Evolutionary conservation across 164 flowering plant species (phyloP).

Genomic region (Santalum album): DNA sequence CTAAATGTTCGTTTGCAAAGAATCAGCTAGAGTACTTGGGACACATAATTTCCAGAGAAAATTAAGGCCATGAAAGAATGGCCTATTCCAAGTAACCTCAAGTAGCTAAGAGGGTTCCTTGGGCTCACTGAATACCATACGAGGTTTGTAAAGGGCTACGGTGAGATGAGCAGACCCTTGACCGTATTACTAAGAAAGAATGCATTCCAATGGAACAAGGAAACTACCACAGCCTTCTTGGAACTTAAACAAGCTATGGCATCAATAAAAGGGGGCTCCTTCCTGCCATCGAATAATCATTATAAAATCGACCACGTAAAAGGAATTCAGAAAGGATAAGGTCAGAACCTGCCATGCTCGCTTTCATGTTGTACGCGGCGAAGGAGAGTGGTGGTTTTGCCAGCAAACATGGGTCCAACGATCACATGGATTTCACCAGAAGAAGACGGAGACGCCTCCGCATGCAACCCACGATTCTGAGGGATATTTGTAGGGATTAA

Average conservation of each 20-base stretch:
- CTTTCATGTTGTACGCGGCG: slow-evolving; percentile 39
- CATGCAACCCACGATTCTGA: slow-evolving; percentile 8
- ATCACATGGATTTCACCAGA: slow-evolving; percentile 63
- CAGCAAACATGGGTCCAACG: slow-evolving; percentile 75
- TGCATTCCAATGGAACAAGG: slow-evolving; percentile 2
- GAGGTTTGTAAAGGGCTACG: slow-evolving; percentile 8
- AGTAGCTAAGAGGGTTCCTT: too few relatives aligned
- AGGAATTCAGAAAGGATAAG: background rate
- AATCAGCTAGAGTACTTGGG: slow-evolving; percentile 10
- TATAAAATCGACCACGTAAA: background rate
- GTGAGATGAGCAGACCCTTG: background rate
- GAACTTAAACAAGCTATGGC: slow-evolving; percentile 1
- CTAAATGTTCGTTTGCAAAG: slow-evolving; percentile 6
- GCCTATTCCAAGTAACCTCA: slow-evolving; percentile 6
- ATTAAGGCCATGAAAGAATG: slow-evolving; percentile 6
- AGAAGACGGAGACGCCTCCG: slow-evolving; percentile 8
- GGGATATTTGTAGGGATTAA: background rate
- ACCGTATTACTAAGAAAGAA: slow-evolving; percentile 7
- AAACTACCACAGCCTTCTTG: slow-evolving; percentile 1
- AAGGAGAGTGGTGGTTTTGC: slow-evolving; percentile 58
- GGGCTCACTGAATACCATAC: slow-evolving; percentile 15
- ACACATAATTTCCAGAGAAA: slow-evolving; percentile 7
- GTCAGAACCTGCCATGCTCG: slow-evolving; percentile 40
- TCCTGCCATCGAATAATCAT: too few relatives aligned
- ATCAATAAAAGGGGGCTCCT: too few relatives aligned